Percentiles rank a stretch among this genome's conserved stretches.
These are phyloP conservation scores for Mycosarcoma mackinlayi DNA, from an alignment of 1,284 basidiomycete species.

Conservation along the genomic window DNA sequence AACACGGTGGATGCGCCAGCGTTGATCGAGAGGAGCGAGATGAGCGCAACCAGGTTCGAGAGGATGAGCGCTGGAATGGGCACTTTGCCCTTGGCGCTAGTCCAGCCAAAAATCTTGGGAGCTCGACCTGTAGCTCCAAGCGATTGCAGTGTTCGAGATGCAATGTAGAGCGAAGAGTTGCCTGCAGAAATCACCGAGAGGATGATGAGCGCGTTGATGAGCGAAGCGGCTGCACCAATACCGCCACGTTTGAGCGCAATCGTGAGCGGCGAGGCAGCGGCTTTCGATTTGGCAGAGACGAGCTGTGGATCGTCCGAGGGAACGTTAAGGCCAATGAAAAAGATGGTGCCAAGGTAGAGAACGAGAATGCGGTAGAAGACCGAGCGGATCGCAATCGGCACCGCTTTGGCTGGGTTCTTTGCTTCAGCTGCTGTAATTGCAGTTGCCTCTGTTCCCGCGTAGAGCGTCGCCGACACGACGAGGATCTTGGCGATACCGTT, in stretches of 20 bases:
- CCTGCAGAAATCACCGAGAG: slow-evolving; percentile 50
- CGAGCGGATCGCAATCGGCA: slow-evolving; percentile 69
- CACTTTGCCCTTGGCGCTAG: slow-evolving; percentile 29
- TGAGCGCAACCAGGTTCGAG: slow-evolving; percentile 37
- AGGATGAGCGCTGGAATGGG: slow-evolving; percentile 50
- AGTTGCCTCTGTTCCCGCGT: slow-evolving; percentile 77
- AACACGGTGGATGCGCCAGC: slow-evolving; percentile 40
- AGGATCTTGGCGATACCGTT: slow-evolving; percentile 70
- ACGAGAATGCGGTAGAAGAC: slow-evolving; percentile 79
- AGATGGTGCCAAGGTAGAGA: slow-evolving; percentile 72
- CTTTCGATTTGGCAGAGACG: slow-evolving; percentile 30
- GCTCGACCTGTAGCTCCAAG: slow-evolving; percentile 49
- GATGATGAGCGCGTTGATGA: slow-evolving; percentile 59
- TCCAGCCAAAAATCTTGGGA: slow-evolving; percentile 45
- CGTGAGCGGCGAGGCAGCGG: slow-evolving; percentile 49
- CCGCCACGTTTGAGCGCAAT: slow-evolving; percentile 50
- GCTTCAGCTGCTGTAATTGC: slow-evolving; percentile 52
- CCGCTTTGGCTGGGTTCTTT: slow-evolving; percentile 40
- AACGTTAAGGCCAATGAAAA: slow-evolving; percentile 55
- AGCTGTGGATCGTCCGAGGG: slow-evolving; percentile 40
- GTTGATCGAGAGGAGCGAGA: slow-evolving; percentile 48
- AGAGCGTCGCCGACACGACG: slow-evolving; percentile 76
- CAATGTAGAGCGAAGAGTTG: slow-evolving; percentile 56
- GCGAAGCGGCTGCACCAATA: slow-evolving; percentile 34
- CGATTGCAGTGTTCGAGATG: slow-evolving; percentile 50